These are phyloP conservation scores for Tanacetum coccineum DNA, from an alignment of 129 eudicot genomes.

Conservation along the genomic window DNA sequence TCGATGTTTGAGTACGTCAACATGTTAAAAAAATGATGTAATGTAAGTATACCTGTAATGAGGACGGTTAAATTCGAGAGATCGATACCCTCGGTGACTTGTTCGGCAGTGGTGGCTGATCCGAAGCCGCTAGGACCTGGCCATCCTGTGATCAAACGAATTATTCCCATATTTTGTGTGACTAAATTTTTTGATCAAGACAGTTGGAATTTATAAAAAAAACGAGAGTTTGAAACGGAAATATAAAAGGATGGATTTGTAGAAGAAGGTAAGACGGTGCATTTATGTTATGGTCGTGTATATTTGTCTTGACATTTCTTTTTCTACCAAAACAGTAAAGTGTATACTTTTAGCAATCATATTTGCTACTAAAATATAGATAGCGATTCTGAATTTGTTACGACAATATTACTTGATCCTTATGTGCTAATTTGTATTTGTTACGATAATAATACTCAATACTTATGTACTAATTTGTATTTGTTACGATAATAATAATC, in stretches of 20 bases:
- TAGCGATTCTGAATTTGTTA: too few relatives aligned
- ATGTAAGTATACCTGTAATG: constrained; percentile 49
- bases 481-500: too few relatives aligned
- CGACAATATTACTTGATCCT: too few relatives aligned
- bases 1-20: neutral
- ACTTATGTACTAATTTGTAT: too few relatives aligned
- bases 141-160: constrained; percentile 69
- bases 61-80: constrained; percentile 57
- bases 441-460: too few relatives aligned
- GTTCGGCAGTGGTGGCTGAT: constrained; percentile 85
- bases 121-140: constrained; percentile 85
- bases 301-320: neutral
- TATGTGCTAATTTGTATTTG: too few relatives aligned
- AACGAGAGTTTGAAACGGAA: constrained; percentile 6
- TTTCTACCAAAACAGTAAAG: neutral
- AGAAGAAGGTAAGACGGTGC: constrained; percentile 14
- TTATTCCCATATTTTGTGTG: constrained; percentile 33
- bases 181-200: neutral
- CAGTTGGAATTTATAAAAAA: neutral
- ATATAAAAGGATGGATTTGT: neutral
- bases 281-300: neutral
- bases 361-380: too few relatives aligned
- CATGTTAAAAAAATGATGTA: neutral
- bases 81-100: constrained; percentile 66
- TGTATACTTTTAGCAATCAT: too few relatives aligned